These are phyloP conservation scores for Quercus tomentella DNA, from an alignment of 331 rosid species.

Conservation along the genomic window DNA sequence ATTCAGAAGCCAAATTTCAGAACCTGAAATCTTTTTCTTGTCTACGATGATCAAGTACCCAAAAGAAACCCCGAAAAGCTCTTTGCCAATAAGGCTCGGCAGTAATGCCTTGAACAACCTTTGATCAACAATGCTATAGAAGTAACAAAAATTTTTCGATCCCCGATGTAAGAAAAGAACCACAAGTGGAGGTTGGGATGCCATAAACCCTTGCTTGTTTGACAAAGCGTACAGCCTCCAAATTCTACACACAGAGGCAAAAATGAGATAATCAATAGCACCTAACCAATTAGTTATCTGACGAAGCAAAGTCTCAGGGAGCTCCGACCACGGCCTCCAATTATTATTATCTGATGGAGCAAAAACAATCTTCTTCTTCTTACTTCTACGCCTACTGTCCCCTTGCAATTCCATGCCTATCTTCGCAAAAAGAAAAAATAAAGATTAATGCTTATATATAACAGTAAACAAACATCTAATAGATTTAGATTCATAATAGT, in stretches of 20 bases:
- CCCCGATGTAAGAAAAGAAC: neutral
- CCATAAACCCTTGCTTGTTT: neutral
- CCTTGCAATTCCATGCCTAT: no score
- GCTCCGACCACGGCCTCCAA: neutral
- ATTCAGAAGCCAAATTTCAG: neutral
- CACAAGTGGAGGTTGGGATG: neutral
- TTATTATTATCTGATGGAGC: neutral
- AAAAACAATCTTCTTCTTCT: no score
- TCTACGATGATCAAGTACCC: neutral
- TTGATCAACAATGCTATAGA: neutral
- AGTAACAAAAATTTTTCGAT: neutral
- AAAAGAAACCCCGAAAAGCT: neutral
- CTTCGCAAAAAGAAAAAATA: no score
- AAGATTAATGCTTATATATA: no score
- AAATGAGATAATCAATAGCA: neutral
- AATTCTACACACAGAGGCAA: neutral
- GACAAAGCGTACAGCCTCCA: neutral
- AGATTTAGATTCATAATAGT: no score
- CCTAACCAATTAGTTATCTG: neutral
- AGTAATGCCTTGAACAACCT: neutral
- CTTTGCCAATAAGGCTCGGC: neutral
- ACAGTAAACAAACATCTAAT: no score
- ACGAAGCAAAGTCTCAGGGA: neutral
- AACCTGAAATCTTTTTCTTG: neutral
- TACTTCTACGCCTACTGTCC: no score